Evolutionary conservation across 805 yeast genomes (phyloP), one percentile per base, ranked within the genome.

Genomic region (Blastobotrys robertii): DNA sequence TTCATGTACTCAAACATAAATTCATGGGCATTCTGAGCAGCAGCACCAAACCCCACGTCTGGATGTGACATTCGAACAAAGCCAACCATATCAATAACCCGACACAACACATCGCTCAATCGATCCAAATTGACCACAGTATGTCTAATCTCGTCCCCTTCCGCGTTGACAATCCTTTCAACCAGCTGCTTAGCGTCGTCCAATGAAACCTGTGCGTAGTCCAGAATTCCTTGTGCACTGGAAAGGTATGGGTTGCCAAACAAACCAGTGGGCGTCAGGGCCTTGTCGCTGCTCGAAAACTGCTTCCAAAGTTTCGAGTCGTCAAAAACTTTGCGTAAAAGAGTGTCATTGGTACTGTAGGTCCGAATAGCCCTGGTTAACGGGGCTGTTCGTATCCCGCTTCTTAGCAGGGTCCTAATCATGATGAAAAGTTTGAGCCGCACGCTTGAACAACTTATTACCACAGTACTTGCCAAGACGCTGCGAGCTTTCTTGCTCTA

Each of bases 1-100:
- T 87, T 92, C 98, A 92, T 92, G 61, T 81, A 88, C 56, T 87
- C 94, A 61, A 81, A 90, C 83, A 90, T 76, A 49, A 77, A 69
- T 52, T 85, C 94, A 57, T 90, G 96, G 31, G 92, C 82, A 36
- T 74, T 71, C 56, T 90, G 95, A 1, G 98, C 95, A 1, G 87
- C 88, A 33, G 69, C 70, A 8, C 82, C 70, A 71, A 84, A 86
- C 12, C 67, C 62, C 39, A 67, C 67, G 49, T 79, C 74, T 1
- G 97, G 97, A 58, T 90, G 97, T 1, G 81, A 79, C 16, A 86
- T 87, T 38, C 97, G 68, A 25, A 92, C 77, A 64, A 90, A 90
- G 53, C 88, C 97, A 31, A 95, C 90, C 39, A 90, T 72, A 62
- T 92, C 98, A 34, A 92, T 88, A 4, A 86, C 97, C 44, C 95